Conservation (phyloP, 176 grass and related monocot genomes). For the Canna indica region DNA sequence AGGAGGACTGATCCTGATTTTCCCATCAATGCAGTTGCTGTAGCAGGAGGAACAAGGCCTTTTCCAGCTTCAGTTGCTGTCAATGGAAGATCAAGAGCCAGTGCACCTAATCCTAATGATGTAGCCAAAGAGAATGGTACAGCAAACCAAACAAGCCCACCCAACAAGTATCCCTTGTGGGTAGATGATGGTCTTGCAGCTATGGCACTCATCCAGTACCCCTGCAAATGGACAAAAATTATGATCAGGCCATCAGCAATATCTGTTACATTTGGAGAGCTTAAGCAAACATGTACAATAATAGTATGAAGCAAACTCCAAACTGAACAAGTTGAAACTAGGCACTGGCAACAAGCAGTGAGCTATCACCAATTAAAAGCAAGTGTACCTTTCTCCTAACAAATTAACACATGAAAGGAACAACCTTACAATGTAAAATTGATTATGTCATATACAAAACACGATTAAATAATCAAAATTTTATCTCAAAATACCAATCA, state of each 20-base stretch:
- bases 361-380: too few species aligned
- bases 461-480: too few species aligned
- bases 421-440: too few species aligned
- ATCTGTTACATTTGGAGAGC: neutral
- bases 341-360: neutral
- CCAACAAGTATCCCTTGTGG: constrained; percentile 65
- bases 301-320: neutral
- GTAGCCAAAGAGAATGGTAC: constrained; percentile 72
- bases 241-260: neutral
- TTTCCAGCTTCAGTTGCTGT: constrained; percentile 40
- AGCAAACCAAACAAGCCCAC: constrained; percentile 66
- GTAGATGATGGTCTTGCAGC: constrained; percentile 63
- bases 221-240: constrained; percentile 17
- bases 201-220: constrained; percentile 82
- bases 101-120: constrained; percentile 53
- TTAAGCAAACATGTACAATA: neutral
- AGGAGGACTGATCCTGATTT: constrained; percentile 60
- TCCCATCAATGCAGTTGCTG: constrained; percentile 56
- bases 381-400: too few species aligned
- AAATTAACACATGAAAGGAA: too few species aligned
- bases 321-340: neutral
- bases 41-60: constrained; percentile 63
- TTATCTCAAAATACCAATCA: too few species aligned
- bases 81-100: constrained; percentile 62
- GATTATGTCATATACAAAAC: too few species aligned